Evolutionary conservation across 345 rosid species (phyloP), one percentile per base, ranked within the genome.

Genomic region (Nephelium lappaceum): DNA sequence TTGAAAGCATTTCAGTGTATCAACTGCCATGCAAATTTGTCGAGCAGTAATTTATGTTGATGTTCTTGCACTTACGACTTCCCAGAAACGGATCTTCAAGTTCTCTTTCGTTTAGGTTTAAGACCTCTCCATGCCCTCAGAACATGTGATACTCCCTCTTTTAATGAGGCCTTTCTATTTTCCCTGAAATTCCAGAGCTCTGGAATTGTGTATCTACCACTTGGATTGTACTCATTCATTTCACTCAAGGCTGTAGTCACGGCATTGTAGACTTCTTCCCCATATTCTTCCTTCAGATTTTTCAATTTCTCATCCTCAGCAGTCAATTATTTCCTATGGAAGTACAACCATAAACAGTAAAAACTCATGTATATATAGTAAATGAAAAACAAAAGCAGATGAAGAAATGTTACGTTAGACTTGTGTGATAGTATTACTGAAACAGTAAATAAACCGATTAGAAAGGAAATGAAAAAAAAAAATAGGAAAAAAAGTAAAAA

Each of bases 141-240:
- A 67, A 88, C 51, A 71, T 77, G 43, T 25, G 45, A 63, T 19
- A 58, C 77, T 70, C 83, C 91, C 79, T 85, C 91, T 41, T 36
- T 66, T 15, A 86, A 74, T 19, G 84, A 36, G 42, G 89, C 89
- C 76, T 71, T 86, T 76, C 84, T 79, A 41, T 58, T 62, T 25
- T 67, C 78, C 72, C 69, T 73, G 42, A 65, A 72, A 77, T 86
- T 63, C 87, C 88, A 88, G 8, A 88, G 47, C 84, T 86, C 91
- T 7, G 71, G 49, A 24, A 82, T 72, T 1, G 53, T 42, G 82
- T 84, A 81, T 69, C 91, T 82, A 24, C 89, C 91, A 77, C 86
- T 86, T 39, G 81, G 84, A 21, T 84, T 86, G 66, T 83, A 88
- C 51, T 88, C 84, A 14, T 79, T 82, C 75, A 84, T 58, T 79